phyloP scores from a whole-genome alignment of 192 early-diverging fungal species.

The Linderina pennispora region DNA sequence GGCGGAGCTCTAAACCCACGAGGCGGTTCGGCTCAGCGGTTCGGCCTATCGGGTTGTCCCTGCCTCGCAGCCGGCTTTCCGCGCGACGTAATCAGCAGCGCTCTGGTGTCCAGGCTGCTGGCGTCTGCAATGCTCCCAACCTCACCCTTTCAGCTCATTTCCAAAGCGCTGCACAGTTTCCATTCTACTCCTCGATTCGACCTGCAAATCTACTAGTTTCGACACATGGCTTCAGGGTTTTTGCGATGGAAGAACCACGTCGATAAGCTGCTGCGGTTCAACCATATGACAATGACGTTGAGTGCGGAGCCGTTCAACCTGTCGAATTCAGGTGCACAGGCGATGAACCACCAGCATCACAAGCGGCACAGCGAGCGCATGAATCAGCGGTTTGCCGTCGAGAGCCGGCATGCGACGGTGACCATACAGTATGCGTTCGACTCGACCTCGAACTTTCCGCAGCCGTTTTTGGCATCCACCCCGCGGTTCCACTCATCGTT shows the following conservation, averaged over 20 bases:
- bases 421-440: conserved; percentile 48
- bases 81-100: too few species aligned
- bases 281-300: conserved; percentile 48
- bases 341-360: too few species aligned
- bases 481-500: conserved; percentile 47
- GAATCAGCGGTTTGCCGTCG: conserved; percentile 10
- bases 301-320: conserved; percentile 29
- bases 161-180: too few species aligned
- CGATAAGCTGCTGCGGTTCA: conserved; percentile 44
- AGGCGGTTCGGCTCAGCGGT: too few species aligned
- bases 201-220: too few species aligned
- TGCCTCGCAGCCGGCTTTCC: too few species aligned
- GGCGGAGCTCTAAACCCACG: too few species aligned
- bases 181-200: too few species aligned
- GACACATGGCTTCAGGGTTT: conserved; percentile 42
- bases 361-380: not conserved
- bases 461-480: conserved; percentile 32
- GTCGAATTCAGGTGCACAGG: conserved; percentile 16
- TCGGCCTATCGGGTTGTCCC: too few species aligned
- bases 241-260: conserved; percentile 46
- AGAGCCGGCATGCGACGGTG: conserved; percentile 14
- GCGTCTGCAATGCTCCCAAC: too few species aligned
- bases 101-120: too few species aligned
- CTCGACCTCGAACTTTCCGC: conserved; percentile 38
- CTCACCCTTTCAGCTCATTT: too few species aligned